Evolutionary conservation across 306 rosid genomes (phyloP), one percentile per base, ranked within the genome.

Genomic region (Nissolia schottii): DNA sequence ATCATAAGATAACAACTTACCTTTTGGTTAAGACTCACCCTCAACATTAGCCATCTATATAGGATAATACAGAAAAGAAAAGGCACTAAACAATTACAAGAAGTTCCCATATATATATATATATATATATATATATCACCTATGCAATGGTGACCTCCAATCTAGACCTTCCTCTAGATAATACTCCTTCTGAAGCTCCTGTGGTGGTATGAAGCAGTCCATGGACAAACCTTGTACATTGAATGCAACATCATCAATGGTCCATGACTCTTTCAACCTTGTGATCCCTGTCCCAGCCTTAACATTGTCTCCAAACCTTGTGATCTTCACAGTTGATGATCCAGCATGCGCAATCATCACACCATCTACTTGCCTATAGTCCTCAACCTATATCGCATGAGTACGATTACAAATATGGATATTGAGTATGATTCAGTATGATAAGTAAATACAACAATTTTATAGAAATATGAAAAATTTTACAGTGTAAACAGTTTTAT

Each of bases 141-240:
- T 40, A 63, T 83, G 81, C 71, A 82, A 76, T 16, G 84, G 79
- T 56, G 87, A 85, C 62, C 85, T 84, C 90, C 92, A 85, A 75
- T 85, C 87, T 46, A 80, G 64, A 67, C 66, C 82, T 13, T 83
- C 85, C 20, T 80, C 73, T 0, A 87, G 81, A 29, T 16, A 69
- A 64, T n/a, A n/a, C n/a, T 70, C 84, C 19, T 70, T 85, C 14
- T 82, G 91, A 2, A 93, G 75, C 28, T 89, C 97, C 28, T 79
- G 80, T 6, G 98, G 98, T 14, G 97, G 96, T 29, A 94, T 85
- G 80, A 94, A 94, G 57, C 97, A 90, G 49, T 94, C 98, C 82
- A 86, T 45, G 15, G 96, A 94, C 66, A 94, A 74, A 1, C 98
- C 98, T 0, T 81, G 85, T 12, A 94, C 98, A 46, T 94, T 89